Conservation (phyloP, 1,139 yeast genomes). For the Lodderomyces parapsilosis region DNA sequence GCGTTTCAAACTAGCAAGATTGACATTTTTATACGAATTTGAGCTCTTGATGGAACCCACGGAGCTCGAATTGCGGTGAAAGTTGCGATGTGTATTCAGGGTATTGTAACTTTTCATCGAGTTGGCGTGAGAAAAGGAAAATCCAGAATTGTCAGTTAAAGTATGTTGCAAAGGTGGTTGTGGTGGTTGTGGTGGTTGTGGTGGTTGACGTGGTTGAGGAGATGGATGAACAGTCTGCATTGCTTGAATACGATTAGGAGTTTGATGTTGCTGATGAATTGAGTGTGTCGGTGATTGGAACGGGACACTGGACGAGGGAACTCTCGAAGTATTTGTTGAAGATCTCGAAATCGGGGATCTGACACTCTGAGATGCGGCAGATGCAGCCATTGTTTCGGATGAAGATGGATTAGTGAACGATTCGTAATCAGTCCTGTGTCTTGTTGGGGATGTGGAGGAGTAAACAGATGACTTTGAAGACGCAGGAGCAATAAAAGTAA, state of each 20-base stretch:
- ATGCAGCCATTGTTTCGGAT: not conserved
- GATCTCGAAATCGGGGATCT: constrained; percentile 6
- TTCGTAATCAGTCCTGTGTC: not conserved
- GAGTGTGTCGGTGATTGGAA: constrained; percentile 2
- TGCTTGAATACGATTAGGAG: not conserved
- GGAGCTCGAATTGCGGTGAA: constrained; percentile 31
- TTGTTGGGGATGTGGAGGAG: constrained; percentile 2
- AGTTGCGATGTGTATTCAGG: constrained; percentile 4
- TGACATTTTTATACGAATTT: constrained; percentile 36
- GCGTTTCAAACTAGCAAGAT: constrained; percentile 38
- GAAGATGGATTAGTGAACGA: not conserved
- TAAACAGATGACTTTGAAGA: constrained; percentile 4
- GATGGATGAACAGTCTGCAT: constrained; percentile 1
- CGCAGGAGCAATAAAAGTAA: not conserved
- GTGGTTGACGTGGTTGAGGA: constrained; percentile 1
- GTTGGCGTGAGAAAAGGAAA: constrained; percentile 2
- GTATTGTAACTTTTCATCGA: constrained; percentile 5
- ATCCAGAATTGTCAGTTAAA: constrained; percentile 4
- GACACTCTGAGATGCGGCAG: not conserved
- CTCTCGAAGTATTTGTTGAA: constrained; percentile 4
- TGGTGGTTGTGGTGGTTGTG: constrained; percentile 2
- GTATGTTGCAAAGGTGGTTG: constrained; percentile 4
- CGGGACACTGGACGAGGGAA: constrained; percentile 2
- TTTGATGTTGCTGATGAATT: constrained; percentile 2
- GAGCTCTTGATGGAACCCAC: constrained; percentile 39